Conservation (phyloP, 2,329 filamentous ascomycete genomes). For the Cercospora sojina region DNA sequence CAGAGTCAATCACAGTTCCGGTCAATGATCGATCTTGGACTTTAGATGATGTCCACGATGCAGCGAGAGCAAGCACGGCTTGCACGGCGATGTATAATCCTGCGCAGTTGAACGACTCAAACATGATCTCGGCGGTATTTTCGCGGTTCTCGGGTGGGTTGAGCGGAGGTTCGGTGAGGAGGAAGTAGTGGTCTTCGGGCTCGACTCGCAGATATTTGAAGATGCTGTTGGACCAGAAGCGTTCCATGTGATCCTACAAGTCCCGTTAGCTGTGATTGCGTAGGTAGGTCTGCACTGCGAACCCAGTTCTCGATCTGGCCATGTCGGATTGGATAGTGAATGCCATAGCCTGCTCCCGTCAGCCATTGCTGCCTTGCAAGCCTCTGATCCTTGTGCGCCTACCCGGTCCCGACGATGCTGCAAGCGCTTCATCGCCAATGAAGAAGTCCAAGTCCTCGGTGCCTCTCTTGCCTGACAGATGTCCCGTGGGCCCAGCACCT, state of each 20-base stretch:
- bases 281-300: slow-evolving; percentile 21
- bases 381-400: slow-evolving; percentile 31
- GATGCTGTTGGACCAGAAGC: slow-evolving; percentile 99
- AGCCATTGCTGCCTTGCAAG: slow-evolving; percentile 13
- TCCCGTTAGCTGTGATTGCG: slow-evolving; percentile 20
- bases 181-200: slow-evolving; percentile 97
- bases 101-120: slow-evolving; percentile 99
- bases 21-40: slow-evolving; percentile 94
- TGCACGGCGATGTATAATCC: slow-evolving; percentile 98
- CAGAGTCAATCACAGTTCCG: slow-evolving; percentile 96
- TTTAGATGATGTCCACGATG: slow-evolving; percentile 98
- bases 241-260: slow-evolving; percentile 90
- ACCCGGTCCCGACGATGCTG: slow-evolving; percentile 80
- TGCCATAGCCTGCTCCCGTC: slow-evolving; percentile 69
- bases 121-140: slow-evolving; percentile 99
- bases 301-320: slow-evolving; percentile 99
- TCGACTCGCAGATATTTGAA: slow-evolving; percentile 99
- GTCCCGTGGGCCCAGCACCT: slow-evolving; percentile 76
- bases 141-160: slow-evolving; percentile 99
- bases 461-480: slow-evolving; percentile 86
- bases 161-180: slow-evolving; percentile 95
- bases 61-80: slow-evolving; percentile 90
- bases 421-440: slow-evolving; percentile 93
- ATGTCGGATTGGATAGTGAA: slow-evolving; percentile 97
- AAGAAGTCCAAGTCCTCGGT: slow-evolving; percentile 98